Base-by-base conservation (phyloP, 2,329 filamentous ascomycete species). In the Gyromitra esculenta region DNA sequence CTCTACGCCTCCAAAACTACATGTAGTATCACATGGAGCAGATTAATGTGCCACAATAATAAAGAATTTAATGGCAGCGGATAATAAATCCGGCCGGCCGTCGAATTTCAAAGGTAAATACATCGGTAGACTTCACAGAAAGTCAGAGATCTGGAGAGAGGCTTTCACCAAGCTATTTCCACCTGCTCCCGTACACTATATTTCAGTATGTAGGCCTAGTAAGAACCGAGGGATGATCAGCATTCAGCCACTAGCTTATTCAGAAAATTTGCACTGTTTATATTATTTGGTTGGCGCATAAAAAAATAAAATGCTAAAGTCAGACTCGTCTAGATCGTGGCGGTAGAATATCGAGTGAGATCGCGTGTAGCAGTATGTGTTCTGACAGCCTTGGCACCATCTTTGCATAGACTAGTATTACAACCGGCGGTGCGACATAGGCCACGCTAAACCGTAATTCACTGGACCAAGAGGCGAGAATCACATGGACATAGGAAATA, bases 291-390 rank as follows among this genome's bases (percentile, higher is more conserved):
- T n/a, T 60, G 57, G 50, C 21, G 18, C 18, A 52, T 9, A 11
- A 5, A 21, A 15, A 41, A 9, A 41, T 18, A 18, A 60, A 25
- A 7, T 1, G 39, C 39, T 21, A 62, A 62, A 25, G 8, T 9
- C 25, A 15, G 18, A 56, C 21, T n/a, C 35, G 18, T 62, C 57
- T 18, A 59, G 25, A 39, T 39, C 11, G 56, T 5, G 11, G 52
- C 39, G 21, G 7, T 21, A 9, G n/a, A 8, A 63, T 57, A 63
- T 35, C 67, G 57, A 71, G 67, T 71, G 57, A 71, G 57, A 71
- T 60, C 35, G 57, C 56, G 37, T 71, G 67, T 21, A 54, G 18
- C 11, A 18, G 18, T 13, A 64, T 50, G 37, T 25, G 39, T 15
- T 45, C 15, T 31, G 39, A 60, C 31, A 25, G n/a, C 52, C 65